Evolutionary conservation across 352 stramenopile species (phyloP).

Genomic region (Pythium pyrilobum): DNA sequence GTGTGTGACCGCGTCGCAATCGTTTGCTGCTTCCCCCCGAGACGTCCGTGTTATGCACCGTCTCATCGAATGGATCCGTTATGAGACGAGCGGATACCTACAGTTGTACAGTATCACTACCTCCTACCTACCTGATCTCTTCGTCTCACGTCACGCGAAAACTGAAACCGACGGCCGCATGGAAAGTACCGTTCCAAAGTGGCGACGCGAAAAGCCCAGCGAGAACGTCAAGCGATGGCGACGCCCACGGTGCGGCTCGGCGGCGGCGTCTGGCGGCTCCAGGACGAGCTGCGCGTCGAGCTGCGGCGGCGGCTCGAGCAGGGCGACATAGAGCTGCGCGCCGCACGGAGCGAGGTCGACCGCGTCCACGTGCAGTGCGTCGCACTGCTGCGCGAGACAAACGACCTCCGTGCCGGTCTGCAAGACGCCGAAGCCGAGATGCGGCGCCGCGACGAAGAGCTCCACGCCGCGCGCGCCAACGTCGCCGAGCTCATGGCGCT

Average conservation of each 20-base stretch:
- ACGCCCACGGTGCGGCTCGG: slow-evolving; percentile 17
- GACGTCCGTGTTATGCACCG: no score
- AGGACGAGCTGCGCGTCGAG: slow-evolving; percentile 19
- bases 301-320: slow-evolving; percentile 8
- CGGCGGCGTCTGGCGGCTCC: slow-evolving; percentile 28
- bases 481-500: slow-evolving; percentile 10
- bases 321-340: background rate
- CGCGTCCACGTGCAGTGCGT: slow-evolving; percentile 9
- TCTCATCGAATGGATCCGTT: no score
- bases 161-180: no score
- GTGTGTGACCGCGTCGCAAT: no score
- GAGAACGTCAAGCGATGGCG: no score
- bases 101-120: no score
- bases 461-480: slow-evolving; percentile 5
- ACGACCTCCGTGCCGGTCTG: background rate
- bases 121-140: no score
- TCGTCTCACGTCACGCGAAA: no score
- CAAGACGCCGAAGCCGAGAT: background rate
- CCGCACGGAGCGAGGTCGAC: background rate
- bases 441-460: slow-evolving; percentile 2
- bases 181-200: no score
- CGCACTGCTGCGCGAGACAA: background rate
- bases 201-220: no score
- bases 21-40: no score
- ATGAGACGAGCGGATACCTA: no score